phyloP scores from a whole-genome alignment of 2,329 filamentous ascomycete genomes.

The Kalmusia sp. region DNA sequence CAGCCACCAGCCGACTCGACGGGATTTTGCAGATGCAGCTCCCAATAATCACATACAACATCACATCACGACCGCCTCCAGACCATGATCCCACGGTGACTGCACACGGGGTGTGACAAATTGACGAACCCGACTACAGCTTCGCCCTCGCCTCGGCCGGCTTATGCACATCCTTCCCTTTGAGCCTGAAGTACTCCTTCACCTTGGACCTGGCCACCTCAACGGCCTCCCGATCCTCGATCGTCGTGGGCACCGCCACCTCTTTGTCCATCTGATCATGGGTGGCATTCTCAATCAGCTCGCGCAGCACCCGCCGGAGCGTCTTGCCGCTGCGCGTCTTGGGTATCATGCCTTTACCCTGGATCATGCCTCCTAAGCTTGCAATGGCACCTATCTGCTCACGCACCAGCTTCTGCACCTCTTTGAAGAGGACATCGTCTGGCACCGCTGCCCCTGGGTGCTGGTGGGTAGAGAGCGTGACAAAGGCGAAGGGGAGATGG shows the following conservation, averaged over 20 bases:
- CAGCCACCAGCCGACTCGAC: too few relatives aligned
- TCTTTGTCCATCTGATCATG: constrained; percentile 74
- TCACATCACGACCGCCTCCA: too few relatives aligned
- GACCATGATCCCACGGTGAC: too few relatives aligned
- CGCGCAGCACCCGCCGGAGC: constrained; percentile 78
- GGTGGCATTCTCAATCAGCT: constrained; percentile 83
- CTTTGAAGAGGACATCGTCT: constrained; percentile 58
- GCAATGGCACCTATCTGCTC: constrained; percentile 88
- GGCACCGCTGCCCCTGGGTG: constrained; percentile 62
- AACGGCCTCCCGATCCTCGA: constrained; percentile 80
- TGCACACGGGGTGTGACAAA: too few relatives aligned
- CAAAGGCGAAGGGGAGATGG: constrained; percentile 89
- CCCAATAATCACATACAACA: too few relatives aligned
- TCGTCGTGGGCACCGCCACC: constrained; percentile 80
- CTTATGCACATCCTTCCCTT: constrained; percentile 45
- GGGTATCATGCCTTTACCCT: constrained; percentile 85
- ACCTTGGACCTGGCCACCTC: constrained; percentile 75
- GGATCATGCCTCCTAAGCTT: constrained; percentile 82
- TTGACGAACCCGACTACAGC: constrained; percentile 44
- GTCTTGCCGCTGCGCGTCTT: constrained; percentile 95
- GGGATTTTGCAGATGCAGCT: too few relatives aligned
- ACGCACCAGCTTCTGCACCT: constrained; percentile 77
- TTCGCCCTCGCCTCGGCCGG: constrained; percentile 52
- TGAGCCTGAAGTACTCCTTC: constrained; percentile 74
- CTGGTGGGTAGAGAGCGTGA: constrained; percentile 65